phyloP scores from a whole-genome alignment of 2,329 filamentous ascomycete genomes.

The Exophiala mesophila region DNA sequence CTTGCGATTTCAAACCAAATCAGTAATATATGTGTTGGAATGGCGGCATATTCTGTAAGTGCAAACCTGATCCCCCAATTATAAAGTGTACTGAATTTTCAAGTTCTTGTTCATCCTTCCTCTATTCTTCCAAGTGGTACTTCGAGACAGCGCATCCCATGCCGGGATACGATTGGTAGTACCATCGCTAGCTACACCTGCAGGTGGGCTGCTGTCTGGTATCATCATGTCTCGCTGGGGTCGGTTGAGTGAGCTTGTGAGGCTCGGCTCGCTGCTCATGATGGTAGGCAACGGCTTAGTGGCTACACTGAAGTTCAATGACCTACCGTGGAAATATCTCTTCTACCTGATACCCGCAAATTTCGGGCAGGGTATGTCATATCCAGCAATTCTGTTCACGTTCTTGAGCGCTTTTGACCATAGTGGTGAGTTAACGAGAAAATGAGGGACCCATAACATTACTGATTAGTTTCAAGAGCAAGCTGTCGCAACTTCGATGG shows the following conservation, averaged over 20 bases:
- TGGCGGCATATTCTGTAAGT: conserved; percentile 59
- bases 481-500: conserved; percentile 57
- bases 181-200: conserved; percentile 42
- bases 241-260: conserved; percentile 38
- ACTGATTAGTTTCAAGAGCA: conserved; percentile 45
- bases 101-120: conserved; percentile 47
- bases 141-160: conserved; percentile 41
- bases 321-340: conserved; percentile 43
- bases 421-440: conserved; percentile 50
- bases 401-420: conserved; percentile 60
- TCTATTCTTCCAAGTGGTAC: conserved; percentile 41
- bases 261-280: conserved; percentile 40
- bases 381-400: conserved; percentile 53
- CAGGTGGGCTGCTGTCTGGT: conserved; percentile 42
- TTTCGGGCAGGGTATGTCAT: conserved; percentile 44
- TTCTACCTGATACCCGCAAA: conserved; percentile 44
- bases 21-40: conserved; percentile 57
- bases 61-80: too few species aligned
- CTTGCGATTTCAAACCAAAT: conserved; percentile 53
- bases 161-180: conserved; percentile 43
- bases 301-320: conserved; percentile 38
- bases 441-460: too few species aligned
- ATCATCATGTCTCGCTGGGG: conserved; percentile 47
- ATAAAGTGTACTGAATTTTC: too few species aligned
- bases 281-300: conserved; percentile 41